Base-by-base conservation (phyloP, 2,329 filamentous ascomycete species). In the Dothideomycetidae sp. region DNA sequence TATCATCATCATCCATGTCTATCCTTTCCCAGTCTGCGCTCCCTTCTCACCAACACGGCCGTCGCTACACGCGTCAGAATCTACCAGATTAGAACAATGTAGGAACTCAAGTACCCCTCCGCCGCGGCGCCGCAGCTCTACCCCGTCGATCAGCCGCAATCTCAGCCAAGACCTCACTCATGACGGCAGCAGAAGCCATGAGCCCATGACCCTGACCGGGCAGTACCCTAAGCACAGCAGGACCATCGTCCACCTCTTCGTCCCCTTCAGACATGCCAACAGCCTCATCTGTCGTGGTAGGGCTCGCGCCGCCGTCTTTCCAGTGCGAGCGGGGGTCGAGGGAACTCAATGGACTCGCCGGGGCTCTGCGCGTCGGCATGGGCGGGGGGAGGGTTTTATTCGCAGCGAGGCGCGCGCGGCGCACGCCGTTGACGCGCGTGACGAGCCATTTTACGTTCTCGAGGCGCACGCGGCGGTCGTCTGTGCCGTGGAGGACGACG, bases 371-470 rank as follows among this genome's bases (percentile, higher is more conserved):
- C 9, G 11, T 3, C 21, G 7, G 7, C 7, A n/a, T n/a, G 21
- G 21, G 21, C 7, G n/a, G 7, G 7, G 7, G 30, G 2, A 28
- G 3, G 10, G 11, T 35, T 33, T 32, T 29, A 16, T 42, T 37
- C 10, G 37, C 17, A 5, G 26, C 23, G 39, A 26, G 11, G 40
- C 47, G n/a, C 5, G 47, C 48, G 5, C 47, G 42, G 9, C 36
- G 7, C 7, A 19, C 36, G 13, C 48, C 43, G 33, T 56, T 75
- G 86, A 98, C 96, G 29, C 81, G 81, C 58, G 86, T 86, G 41
- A 85, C 86, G 5, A 98, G 69, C 90, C 90, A 98, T 46, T 79
- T 73, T 14, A 94, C 84, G 51, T 98, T 98, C 40, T 93, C 90
- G 10, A 93, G 80, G 0, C 90, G 90, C 1, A 98, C 90, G 15